Conservation (phyloP, 306 rosid species). For the Prunus campanulata region DNA sequence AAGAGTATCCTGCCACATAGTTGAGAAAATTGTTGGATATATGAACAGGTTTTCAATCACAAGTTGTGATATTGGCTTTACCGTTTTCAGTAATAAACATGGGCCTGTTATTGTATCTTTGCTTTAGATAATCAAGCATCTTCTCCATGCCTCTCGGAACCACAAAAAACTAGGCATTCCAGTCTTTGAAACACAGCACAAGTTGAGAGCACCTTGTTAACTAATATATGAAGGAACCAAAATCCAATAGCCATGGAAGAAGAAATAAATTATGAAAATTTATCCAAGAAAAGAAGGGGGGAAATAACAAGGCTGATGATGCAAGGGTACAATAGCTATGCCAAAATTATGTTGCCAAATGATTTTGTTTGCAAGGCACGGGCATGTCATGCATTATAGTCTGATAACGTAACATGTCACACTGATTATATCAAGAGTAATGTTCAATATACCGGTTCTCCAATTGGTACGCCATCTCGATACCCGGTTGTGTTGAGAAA, state of each 20-base stretch:
- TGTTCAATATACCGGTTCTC: constrained; percentile 37
- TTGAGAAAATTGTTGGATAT: background rate
- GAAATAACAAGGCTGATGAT: too few relatives aligned
- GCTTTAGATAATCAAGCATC: constrained; percentile 38
- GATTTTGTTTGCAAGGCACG: too few relatives aligned
- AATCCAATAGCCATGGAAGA: too few relatives aligned
- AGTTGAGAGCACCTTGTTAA: background rate
- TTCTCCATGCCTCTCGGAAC: constrained; percentile 68
- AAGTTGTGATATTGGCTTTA: constrained; percentile 9
- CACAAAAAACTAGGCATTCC: constrained; percentile 45
- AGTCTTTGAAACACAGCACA: constrained; percentile 37
- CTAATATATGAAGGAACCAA: too few relatives aligned
- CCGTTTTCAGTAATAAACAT: constrained; percentile 72
- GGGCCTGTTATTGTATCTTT: constrained; percentile 49
- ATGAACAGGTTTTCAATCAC: background rate
- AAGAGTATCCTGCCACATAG: constrained; percentile 37
- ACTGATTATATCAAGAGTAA: background rate
- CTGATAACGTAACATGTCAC: background rate
- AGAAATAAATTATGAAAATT: too few relatives aligned
- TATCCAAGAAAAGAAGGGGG: too few relatives aligned
- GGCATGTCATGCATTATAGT: background rate
- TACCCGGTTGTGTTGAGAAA: constrained; percentile 28
- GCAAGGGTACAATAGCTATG: too few relatives aligned
- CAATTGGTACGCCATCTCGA: constrained; percentile 60
- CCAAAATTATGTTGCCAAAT: too few relatives aligned